These are phyloP conservation scores for Rhodotorula sp. DNA, from an alignment of 1,284 basidiomycete species.

Conservation along the genomic window DNA sequence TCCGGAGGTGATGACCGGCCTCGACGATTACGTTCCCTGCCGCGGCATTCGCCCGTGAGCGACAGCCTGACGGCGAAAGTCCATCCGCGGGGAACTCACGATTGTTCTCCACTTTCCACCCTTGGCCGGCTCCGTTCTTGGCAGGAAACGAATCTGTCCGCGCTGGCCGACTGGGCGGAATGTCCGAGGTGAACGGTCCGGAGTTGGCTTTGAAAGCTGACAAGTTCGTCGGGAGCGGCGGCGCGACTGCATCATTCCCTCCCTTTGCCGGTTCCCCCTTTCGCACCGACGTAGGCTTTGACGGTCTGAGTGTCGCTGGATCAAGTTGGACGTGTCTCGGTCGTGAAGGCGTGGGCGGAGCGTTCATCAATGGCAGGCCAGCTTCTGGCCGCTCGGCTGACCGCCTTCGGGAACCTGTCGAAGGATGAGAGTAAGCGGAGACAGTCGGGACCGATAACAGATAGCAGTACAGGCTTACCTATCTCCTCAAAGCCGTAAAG, in stretches of 20 bases:
- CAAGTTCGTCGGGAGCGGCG: too few relatives aligned
- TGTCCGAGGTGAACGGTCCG: background rate
- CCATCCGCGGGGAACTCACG: background rate
- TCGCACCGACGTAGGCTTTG: background rate
- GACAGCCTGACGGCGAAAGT: background rate
- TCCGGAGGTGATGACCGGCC: slow-evolving; percentile 1
- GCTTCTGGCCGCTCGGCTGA: background rate
- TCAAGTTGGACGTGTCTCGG: background rate
- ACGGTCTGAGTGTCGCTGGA: background rate
- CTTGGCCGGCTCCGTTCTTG: background rate
- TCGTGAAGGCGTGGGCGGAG: background rate
- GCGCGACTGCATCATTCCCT: background rate
- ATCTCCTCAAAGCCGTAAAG: too few relatives aligned
- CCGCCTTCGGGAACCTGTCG: too few relatives aligned
- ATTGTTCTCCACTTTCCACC: background rate
- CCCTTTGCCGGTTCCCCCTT: too few relatives aligned
- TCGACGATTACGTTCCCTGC: slow-evolving; percentile 8
- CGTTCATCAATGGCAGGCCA: background rate
- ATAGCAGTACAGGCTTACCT: too few relatives aligned
- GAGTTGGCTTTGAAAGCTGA: too few relatives aligned
- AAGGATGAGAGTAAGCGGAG: too few relatives aligned
- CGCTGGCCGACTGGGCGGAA: too few relatives aligned
- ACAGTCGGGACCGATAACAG: too few relatives aligned
- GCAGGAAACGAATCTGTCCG: background rate
- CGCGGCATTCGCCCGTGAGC: too few relatives aligned